phyloP scores from a whole-genome alignment of 305 asterid species.

The Solanum aculeatissimum region DNA sequence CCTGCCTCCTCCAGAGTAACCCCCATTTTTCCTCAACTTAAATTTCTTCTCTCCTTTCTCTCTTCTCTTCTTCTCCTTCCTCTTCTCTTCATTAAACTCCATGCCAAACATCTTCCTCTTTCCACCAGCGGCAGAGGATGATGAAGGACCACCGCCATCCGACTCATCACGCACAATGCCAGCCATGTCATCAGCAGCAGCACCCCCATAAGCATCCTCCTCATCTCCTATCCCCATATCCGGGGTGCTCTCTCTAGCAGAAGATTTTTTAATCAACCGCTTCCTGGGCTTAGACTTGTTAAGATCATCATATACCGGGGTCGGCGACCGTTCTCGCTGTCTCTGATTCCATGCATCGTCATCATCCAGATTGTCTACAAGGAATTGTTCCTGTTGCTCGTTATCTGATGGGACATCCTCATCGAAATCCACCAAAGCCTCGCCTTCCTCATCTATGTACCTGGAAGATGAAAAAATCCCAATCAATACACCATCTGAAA shows the following conservation, averaged over 20 bases:
- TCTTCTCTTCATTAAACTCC: constrained; percentile 24
- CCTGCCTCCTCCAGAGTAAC: constrained; percentile 35
- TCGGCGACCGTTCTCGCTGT: constrained; percentile 30
- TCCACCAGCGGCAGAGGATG: constrained; percentile 15
- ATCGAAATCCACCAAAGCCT: constrained; percentile 62
- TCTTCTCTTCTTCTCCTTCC: constrained; percentile 38
- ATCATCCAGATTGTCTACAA: constrained; percentile 26
- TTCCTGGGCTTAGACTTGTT: constrained; percentile 50
- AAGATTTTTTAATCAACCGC: constrained; percentile 53
- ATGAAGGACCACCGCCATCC: constrained; percentile 27
- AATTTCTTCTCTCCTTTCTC: constrained; percentile 49
- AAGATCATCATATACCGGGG: constrained; percentile 42
- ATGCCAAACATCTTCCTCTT: constrained; percentile 40
- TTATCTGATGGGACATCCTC: constrained; percentile 53
- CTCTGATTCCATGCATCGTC: constrained; percentile 29
- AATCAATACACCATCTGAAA: neutral
- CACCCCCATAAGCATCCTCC: constrained; percentile 30
- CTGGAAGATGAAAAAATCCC: constrained; percentile 20
- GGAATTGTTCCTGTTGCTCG: constrained; percentile 22
- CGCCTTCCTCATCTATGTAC: constrained; percentile 68
- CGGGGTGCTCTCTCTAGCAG: constrained; percentile 18
- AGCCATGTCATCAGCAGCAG: constrained; percentile 22
- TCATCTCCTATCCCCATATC: constrained; percentile 38
- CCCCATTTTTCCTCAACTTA: constrained; percentile 35
- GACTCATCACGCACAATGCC: constrained; percentile 40